phyloP scores from a whole-genome alignment of 306 rosid species.

The Glycine latifolia region DNA sequence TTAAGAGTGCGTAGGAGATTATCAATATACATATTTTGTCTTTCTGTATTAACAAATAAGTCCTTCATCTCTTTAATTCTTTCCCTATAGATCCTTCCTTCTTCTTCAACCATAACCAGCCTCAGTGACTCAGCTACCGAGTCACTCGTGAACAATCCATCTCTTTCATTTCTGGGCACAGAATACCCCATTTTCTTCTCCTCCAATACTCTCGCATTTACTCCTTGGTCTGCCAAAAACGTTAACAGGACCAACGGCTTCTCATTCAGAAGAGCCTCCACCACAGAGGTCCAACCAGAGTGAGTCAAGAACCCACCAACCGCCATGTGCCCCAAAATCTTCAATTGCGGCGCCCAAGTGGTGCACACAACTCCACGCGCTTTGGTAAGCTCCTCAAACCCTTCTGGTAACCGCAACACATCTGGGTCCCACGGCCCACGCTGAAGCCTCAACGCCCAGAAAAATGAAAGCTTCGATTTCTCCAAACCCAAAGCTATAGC shows the following conservation, averaged over 20 bases:
- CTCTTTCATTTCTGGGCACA: constrained; percentile 46
- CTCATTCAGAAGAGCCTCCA: constrained; percentile 45
- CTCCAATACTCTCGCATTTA: constrained; percentile 48
- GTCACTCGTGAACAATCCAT: constrained; percentile 50
- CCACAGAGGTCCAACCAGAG: constrained; percentile 59
- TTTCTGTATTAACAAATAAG: constrained; percentile 25
- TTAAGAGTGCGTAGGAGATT: too few species aligned
- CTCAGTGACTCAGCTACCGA: constrained; percentile 49
- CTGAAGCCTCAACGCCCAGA: constrained; percentile 51
- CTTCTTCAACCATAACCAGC: constrained; percentile 46
- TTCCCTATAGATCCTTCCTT: constrained; percentile 50
- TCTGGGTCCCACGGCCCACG: constrained; percentile 13
- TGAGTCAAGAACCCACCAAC: constrained; percentile 61
- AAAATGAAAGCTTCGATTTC: constrained; percentile 47
- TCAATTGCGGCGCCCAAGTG: constrained; percentile 55
- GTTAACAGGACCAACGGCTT: constrained; percentile 44
- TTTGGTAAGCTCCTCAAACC: constrained; percentile 55
- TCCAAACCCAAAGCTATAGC: constrained; percentile 62
- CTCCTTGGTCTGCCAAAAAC: constrained; percentile 42
- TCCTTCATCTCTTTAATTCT: constrained; percentile 49
- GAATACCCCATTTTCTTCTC: constrained; percentile 53
- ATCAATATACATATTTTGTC: constrained; percentile 27
- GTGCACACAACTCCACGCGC: constrained; percentile 54
- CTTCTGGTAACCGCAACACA: constrained; percentile 49
- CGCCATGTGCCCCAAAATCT: constrained; percentile 50